These are phyloP conservation scores for Pythium guiyangense DNA, from an alignment of 352 stramenopile genomes.

Conservation along the genomic window DNA sequence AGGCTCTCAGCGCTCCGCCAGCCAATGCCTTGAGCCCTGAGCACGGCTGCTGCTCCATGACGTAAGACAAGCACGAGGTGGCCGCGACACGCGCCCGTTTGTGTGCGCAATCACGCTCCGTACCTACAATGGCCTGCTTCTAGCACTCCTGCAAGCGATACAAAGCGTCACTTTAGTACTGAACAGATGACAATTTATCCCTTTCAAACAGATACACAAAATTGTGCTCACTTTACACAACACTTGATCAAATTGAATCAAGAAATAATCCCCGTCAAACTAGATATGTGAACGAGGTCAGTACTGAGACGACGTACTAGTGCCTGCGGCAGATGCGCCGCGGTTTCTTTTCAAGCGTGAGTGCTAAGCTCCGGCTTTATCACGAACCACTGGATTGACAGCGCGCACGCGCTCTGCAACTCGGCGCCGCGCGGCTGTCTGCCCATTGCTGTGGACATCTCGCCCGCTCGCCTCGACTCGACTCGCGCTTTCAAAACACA, in stretches of 20 bases:
- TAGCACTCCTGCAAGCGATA: neutral
- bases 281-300: too few relatives aligned
- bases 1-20: neutral
- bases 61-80: neutral
- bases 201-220: too few relatives aligned
- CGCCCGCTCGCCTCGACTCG: too few relatives aligned
- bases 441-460: neutral
- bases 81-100: neutral
- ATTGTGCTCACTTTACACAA: too few relatives aligned
- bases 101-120: neutral
- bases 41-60: neutral
- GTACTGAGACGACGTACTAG: too few relatives aligned
- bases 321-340: neutral
- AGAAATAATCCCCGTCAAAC: too few relatives aligned
- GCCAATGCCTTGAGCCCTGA: neutral
- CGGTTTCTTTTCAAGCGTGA: neutral
- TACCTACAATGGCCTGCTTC: neutral
- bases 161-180: too few relatives aligned
- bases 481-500: too few relatives aligned
- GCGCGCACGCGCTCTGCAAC: neutral
- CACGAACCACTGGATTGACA: constrained; percentile 4
- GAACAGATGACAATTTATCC: too few relatives aligned
- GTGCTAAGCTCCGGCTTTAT: constrained; percentile 2
- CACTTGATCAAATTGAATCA: too few relatives aligned
- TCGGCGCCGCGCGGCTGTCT: neutral